These are phyloP conservation scores for Hymenoscyphus albidus DNA, from an alignment of 2,329 filamentous ascomycete genomes.

Conservation along the genomic window DNA sequence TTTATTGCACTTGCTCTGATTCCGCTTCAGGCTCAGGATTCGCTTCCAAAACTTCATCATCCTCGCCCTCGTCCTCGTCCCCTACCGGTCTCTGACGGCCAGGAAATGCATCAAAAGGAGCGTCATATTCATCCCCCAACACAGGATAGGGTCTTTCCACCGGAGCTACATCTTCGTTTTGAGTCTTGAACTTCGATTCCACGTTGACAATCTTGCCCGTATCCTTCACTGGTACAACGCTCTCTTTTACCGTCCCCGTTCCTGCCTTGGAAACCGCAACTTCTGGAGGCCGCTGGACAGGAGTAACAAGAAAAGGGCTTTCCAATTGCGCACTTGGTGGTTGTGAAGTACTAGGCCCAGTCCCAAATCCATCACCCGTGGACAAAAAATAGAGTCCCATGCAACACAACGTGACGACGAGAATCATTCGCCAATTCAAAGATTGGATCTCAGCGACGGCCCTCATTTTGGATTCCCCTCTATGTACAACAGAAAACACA, in stretches of 20 bases:
- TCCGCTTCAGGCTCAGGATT: not conserved
- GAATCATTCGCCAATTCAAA: constrained; percentile 13
- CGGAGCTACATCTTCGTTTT: constrained; percentile 1
- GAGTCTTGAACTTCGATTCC: not conserved
- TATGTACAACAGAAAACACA: not conserved
- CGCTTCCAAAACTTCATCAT: not conserved
- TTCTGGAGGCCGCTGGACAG: not conserved
- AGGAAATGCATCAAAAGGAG: constrained; percentile 14
- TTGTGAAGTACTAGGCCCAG: not conserved
- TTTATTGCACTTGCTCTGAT: not conserved
- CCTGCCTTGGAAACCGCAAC: not conserved
- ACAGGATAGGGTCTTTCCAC: constrained; percentile 12
- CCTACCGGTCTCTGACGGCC: constrained; percentile 6
- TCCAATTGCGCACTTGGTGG: not conserved
- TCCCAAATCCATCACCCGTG: not conserved
- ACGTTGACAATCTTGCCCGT: not conserved
- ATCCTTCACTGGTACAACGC: not conserved
- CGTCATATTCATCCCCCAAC: constrained; percentile 11
- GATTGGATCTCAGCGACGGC: constrained; percentile 11
- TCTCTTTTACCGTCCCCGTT: not conserved
- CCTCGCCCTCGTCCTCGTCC: not conserved
- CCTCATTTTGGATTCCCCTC: constrained; percentile 7
- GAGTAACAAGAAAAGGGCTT: not conserved
- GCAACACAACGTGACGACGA: constrained; percentile 11
- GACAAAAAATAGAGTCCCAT: constrained; percentile 15